Conservation (phyloP, 192 early-diverging fungal genomes). For the Pilobolus umbonatus region DNA sequence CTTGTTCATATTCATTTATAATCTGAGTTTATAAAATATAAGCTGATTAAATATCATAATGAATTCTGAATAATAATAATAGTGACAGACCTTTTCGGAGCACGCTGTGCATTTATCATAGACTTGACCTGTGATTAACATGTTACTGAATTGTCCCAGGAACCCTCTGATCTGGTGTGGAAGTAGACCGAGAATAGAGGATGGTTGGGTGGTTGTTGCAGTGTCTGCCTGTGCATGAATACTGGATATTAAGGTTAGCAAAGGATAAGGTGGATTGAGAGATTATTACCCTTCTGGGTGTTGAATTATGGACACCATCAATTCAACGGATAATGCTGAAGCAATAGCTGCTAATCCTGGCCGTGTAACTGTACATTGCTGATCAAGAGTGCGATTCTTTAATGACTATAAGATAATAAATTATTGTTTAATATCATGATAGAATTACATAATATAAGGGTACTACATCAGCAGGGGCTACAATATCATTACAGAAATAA, state of each 20-base stretch:
- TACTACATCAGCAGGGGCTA: slow-evolving; percentile 88
- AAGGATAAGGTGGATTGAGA: not conserved
- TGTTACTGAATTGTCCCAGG: slow-evolving; percentile 77
- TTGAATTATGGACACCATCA: slow-evolving; percentile 84
- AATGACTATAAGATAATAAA: slow-evolving; percentile 56
- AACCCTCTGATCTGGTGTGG: slow-evolving; percentile 97
- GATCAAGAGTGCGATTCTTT: slow-evolving; percentile 90
- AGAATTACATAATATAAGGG: not conserved
- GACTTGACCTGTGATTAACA: slow-evolving; percentile 76
- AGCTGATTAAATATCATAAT: not conserved
- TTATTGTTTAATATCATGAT: slow-evolving; percentile 1
- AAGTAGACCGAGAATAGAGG: slow-evolving; percentile 61
- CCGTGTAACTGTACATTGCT: slow-evolving; percentile 97
- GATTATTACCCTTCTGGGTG: slow-evolving; percentile 62
- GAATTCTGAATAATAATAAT: slow-evolving; percentile 4
- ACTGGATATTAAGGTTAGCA: slow-evolving; percentile 22
- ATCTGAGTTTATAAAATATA: slow-evolving; percentile 13
- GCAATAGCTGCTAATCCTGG: slow-evolving; percentile 93
- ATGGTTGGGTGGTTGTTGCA: not conserved
- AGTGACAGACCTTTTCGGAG: slow-evolving; percentile 51
- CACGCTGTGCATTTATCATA: slow-evolving; percentile 93
- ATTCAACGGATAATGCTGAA: slow-evolving; percentile 81
- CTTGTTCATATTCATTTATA: slow-evolving; percentile 54
- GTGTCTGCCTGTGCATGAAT: slow-evolving; percentile 51
- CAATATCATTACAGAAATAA: slow-evolving; percentile 98